Percentiles rank a stretch among this genome's conserved stretches.
Conservation (phyloP, 768 basidiomycete species). For the Leccinum broughii region DNA sequence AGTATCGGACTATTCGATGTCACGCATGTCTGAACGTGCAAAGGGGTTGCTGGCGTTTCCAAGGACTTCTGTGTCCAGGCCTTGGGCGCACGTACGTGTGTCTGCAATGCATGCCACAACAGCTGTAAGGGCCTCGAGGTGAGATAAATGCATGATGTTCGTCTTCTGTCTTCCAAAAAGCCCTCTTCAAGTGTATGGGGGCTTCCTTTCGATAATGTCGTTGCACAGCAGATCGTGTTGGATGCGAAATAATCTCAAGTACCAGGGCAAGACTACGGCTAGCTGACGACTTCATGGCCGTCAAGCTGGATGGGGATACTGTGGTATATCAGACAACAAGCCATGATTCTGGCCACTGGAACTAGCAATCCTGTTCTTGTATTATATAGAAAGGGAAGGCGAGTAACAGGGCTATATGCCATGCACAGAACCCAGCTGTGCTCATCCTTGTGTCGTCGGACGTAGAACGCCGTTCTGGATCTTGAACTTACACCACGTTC, state of each 20-base stretch:
- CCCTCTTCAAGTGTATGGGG: no score
- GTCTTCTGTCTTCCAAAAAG: background rate
- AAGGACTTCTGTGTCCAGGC: background rate
- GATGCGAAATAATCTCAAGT: background rate
- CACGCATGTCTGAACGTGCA: background rate
- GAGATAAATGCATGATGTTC: background rate
- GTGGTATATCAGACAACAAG: background rate
- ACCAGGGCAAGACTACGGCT: background rate
- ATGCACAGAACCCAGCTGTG: background rate
- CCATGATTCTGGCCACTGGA: background rate
- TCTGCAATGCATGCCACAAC: background rate
- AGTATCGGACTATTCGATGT: background rate
- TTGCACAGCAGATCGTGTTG: background rate
- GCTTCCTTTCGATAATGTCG: no score
- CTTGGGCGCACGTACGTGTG: background rate
- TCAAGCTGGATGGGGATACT: background rate
- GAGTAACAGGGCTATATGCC: background rate
- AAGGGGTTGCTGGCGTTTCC: background rate
- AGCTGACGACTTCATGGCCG: background rate
- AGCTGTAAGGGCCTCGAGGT: background rate
- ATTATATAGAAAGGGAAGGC: background rate
- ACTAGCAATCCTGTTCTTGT: background rate
- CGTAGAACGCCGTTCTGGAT: constrained; percentile 35
- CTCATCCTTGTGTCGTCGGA: constrained; percentile 9
- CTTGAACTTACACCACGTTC: constrained; percentile 41